Evolutionary conservation across 2,329 filamentous ascomycete genomes (phyloP).

Genomic region (Phaeosphaeria sp.): DNA sequence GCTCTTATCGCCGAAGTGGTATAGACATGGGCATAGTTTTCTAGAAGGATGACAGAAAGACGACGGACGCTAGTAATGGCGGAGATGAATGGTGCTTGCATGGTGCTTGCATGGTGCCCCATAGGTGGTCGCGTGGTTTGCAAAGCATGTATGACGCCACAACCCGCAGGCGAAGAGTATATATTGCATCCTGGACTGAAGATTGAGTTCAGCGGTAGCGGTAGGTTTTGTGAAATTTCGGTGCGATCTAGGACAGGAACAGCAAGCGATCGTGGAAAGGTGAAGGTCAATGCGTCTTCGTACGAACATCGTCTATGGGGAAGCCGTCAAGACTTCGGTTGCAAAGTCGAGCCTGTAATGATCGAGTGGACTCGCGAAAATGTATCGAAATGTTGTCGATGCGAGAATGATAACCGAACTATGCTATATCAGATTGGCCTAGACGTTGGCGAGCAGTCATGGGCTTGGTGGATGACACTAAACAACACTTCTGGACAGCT

Average conservation of each 20-base stretch:
- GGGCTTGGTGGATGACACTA: background rate
- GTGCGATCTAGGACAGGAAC: background rate
- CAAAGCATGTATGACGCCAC: background rate
- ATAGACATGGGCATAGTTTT: slow-evolving; percentile 1
- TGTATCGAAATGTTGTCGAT: background rate
- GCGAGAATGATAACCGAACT: background rate
- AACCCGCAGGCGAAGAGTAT: background rate
- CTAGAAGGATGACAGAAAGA: slow-evolving; percentile 1
- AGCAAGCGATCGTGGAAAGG: background rate
- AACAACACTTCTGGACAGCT: background rate
- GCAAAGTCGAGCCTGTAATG: background rate
- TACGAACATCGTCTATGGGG: background rate
- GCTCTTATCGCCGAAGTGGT: background rate
- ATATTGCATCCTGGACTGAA: background rate
- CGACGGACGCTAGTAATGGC: background rate
- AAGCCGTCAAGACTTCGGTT: background rate
- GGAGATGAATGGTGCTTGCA: background rate
- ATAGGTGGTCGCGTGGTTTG: background rate
- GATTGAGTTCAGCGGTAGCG: slow-evolving; percentile 1
- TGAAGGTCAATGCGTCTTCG: background rate
- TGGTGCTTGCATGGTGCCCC: background rate
- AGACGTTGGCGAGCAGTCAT: background rate
- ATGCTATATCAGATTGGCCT: background rate
- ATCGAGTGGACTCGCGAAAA: background rate
- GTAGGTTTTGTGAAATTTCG: background rate